Evolutionary conservation across 805 yeast species (phyloP), one percentile per base, ranked within the genome.

Genomic region (Teunomyces stri): DNA sequence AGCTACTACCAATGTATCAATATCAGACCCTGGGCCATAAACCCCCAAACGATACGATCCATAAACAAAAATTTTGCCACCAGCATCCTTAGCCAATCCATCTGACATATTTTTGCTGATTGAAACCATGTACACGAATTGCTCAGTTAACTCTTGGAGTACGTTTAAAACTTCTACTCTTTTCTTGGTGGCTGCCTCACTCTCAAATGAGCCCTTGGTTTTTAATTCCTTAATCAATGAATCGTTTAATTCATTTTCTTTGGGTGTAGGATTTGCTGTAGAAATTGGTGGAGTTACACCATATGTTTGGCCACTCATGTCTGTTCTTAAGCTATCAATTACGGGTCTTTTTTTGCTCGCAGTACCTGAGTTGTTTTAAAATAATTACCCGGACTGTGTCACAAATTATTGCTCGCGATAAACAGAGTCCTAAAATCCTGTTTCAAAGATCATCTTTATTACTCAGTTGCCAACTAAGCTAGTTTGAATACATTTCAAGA

Each of bases 21-120:
- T 92, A 84, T 94, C 99, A 0, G 96, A 87, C 0, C 99, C 98
- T 0, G 98, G 98, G 0, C 98, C 98, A 69, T 91, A 89, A 11
- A 94, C 99, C 3, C 99, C 99, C 38, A 94, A 70, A 52, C 97
- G 76, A 60, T 91, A 94, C 1, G 97, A 90, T 1, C 99, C 99
- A 70, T 80, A 94, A 0, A 97, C 90, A 64, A 91, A 94, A n/a
- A 94, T 82, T 64, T 94, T 94, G 31, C 99, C 99, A 33, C 99
- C 99, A 0, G 98, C 96, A 66, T 94, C 99, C 47, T 73, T 78
- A 0, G 98, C 96, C 97, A 94, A 90, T 2, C 97, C 97, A 51
- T 94, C 98, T 30, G 90, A 82, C 97, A 94, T 90, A 61, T 92
- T 91, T 60, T 87, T 90, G 51, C 76, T 80, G 53, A 80, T 76